Conservation (phyloP, 2,329 filamentous ascomycete genomes). For the Cercospora sojina region DNA sequence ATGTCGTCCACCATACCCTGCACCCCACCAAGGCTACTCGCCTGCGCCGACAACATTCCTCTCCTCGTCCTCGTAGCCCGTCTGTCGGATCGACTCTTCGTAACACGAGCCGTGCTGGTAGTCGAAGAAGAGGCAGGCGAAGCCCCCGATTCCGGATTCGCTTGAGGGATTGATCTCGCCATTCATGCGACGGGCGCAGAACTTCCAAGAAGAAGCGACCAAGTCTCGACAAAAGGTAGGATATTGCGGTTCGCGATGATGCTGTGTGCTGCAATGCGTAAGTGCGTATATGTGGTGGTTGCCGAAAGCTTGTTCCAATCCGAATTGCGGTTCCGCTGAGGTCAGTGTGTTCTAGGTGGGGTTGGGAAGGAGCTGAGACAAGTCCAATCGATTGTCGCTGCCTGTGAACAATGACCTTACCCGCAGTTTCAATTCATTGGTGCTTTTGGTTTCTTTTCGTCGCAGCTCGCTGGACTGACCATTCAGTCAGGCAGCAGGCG, state of each 20-base stretch:
- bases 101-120: conserved; percentile 16
- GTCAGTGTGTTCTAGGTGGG: neutral
- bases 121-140: conserved; percentile 9
- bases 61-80: conserved; percentile 20
- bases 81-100: conserved; percentile 18
- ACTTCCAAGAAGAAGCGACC: neutral
- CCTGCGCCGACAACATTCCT: conserved; percentile 19
- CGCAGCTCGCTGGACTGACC: neutral
- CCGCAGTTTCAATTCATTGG: neutral
- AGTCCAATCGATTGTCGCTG: neutral
- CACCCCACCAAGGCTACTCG: conserved; percentile 19
- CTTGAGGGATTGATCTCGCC: conserved; percentile 12
- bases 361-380: neutral
- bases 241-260: neutral
- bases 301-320: neutral
- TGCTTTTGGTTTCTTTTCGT: neutral
- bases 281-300: neutral
- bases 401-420: neutral
- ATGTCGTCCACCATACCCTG: conserved; percentile 23
- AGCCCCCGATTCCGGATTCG: neutral
- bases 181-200: conserved; percentile 4
- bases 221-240: neutral
- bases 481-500: neutral
- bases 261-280: neutral
- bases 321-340: neutral